These are phyloP conservation scores for Favolaschia claudopus DNA, from an alignment of 768 basidiomycete genomes.

Conservation along the genomic window DNA sequence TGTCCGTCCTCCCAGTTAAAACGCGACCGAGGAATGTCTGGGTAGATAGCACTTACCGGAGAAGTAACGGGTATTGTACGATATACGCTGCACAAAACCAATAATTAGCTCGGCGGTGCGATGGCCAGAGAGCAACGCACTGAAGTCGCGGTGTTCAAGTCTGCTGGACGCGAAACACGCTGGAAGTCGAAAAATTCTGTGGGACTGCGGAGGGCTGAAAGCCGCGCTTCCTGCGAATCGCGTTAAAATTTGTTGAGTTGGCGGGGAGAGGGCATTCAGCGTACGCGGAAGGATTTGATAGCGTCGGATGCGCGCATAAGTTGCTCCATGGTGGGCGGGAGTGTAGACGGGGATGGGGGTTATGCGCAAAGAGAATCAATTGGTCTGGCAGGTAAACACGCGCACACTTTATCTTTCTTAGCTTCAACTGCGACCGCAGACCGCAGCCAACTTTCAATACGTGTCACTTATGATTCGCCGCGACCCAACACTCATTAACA, in stretches of 20 bases:
- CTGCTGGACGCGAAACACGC: conserved; percentile 83
- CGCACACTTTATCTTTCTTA: conserved; percentile 25
- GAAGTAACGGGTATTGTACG: conserved; percentile 93
- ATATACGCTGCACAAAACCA: conserved; percentile 70
- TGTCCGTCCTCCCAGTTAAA: conserved; percentile 39
- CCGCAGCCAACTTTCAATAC: conserved; percentile 15
- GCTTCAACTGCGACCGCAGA: conserved; percentile 27
- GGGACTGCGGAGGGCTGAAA: conserved; percentile 76
- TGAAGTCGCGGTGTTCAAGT: conserved; percentile 80
- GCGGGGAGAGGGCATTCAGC: conserved; percentile 31
- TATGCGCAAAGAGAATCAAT: conserved; percentile 12
- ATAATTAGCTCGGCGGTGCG: neutral
- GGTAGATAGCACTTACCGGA: conserved; percentile 69
- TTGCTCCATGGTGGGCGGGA: conserved; percentile 61
- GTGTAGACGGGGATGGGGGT: conserved; percentile 11
- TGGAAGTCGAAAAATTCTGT: conserved; percentile 86
- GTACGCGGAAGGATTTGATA: conserved; percentile 73
- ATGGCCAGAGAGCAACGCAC: conserved; percentile 48
- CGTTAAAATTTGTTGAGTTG: neutral
- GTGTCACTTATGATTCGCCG: conserved; percentile 88
- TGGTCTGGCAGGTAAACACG: neutral
- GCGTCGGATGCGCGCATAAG: conserved; percentile 72
- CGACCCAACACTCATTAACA: conserved; percentile 75
- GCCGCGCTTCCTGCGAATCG: conserved; percentile 71
- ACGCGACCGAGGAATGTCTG: too few species aligned